These are phyloP conservation scores for Lactarius tabidus DNA, from an alignment of 768 basidiomycete genomes.

Conservation along the genomic window DNA sequence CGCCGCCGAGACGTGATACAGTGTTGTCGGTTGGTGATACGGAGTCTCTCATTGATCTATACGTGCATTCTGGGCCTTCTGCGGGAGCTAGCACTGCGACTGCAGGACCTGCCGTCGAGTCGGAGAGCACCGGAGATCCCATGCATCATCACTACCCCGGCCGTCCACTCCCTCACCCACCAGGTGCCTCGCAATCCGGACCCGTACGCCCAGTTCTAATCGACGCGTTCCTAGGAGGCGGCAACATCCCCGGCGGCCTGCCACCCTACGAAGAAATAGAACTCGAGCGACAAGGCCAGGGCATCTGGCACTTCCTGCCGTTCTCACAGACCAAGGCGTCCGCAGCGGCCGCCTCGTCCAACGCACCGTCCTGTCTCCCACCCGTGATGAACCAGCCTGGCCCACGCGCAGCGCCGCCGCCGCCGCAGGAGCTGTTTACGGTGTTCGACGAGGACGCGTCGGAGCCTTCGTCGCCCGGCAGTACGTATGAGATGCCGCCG, in stretches of 20 bases:
- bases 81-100: neutral
- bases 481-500: slow-evolving; percentile 17
- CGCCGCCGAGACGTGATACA: slow-evolving; percentile 8
- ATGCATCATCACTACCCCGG: slow-evolving; percentile 23
- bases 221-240: slow-evolving; percentile 19
- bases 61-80: slow-evolving; percentile 20
- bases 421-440: neutral
- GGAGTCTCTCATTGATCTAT: slow-evolving; percentile 26
- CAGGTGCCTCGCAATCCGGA: slow-evolving; percentile 14
- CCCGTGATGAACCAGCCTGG: slow-evolving; percentile 4
- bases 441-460: slow-evolving; percentile 14
- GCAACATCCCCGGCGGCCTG: slow-evolving; percentile 1
- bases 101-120: too few relatives aligned
- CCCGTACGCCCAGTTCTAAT: slow-evolving; percentile 21
- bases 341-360: too few relatives aligned
- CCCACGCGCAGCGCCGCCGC: neutral
- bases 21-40: slow-evolving; percentile 22
- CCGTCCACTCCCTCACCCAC: slow-evolving; percentile 25
- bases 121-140: neutral
- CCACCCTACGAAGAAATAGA: slow-evolving; percentile 2
- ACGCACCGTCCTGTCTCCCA: neutral
- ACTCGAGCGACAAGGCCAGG: neutral
- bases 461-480: slow-evolving; percentile 18
- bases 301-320: neutral
- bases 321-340: slow-evolving; percentile 1